phyloP scores from a whole-genome alignment of 345 rosid genomes.

The Schrenkiella parvula region DNA sequence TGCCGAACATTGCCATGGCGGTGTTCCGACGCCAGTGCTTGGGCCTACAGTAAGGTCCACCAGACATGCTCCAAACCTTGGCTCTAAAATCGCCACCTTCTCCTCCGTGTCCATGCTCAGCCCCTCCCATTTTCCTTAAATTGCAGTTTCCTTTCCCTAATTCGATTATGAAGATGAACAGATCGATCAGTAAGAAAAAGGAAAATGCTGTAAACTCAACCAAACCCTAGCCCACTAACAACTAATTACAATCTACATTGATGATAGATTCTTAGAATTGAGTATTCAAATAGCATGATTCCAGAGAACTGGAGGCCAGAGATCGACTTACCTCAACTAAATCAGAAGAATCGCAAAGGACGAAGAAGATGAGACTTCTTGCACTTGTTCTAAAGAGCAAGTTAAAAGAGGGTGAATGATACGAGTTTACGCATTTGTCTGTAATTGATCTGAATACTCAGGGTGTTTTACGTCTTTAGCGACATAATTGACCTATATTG shows the following conservation, averaged over 20 bases:
- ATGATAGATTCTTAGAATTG: neutral
- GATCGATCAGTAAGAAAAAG: slow-evolving; percentile 10
- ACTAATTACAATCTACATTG: neutral
- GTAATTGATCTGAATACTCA: neutral
- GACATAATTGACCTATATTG: neutral
- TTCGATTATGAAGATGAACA: neutral
- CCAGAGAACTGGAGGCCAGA: neutral
- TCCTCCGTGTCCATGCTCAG: slow-evolving; percentile 77
- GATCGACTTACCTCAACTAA: slow-evolving; percentile 17
- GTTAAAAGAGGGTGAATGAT: slow-evolving; percentile 12
- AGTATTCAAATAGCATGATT: neutral
- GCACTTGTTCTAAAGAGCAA: neutral
- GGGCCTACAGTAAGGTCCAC: slow-evolving; percentile 95
- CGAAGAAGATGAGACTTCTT: slow-evolving; percentile 18
- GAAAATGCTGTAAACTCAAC: neutral
- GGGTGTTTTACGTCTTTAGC: slow-evolving; percentile 1
- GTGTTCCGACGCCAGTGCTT: slow-evolving; percentile 98
- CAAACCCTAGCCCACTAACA: slow-evolving; percentile 18
- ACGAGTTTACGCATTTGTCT: neutral
- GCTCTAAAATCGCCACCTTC: slow-evolving; percentile 80
- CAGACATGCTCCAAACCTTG: slow-evolving; percentile 94
- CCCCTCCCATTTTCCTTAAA: slow-evolving; percentile 51
- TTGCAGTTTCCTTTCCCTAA: slow-evolving; percentile 7
- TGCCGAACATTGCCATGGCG: slow-evolving; percentile 86
- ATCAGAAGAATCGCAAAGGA: slow-evolving; percentile 18